Percentiles rank a stretch among this genome's conserved stretches.
These are phyloP conservation scores for Scedosporium boydii DNA, from an alignment of 2,329 filamentous ascomycete genomes.

Conservation along the genomic window DNA sequence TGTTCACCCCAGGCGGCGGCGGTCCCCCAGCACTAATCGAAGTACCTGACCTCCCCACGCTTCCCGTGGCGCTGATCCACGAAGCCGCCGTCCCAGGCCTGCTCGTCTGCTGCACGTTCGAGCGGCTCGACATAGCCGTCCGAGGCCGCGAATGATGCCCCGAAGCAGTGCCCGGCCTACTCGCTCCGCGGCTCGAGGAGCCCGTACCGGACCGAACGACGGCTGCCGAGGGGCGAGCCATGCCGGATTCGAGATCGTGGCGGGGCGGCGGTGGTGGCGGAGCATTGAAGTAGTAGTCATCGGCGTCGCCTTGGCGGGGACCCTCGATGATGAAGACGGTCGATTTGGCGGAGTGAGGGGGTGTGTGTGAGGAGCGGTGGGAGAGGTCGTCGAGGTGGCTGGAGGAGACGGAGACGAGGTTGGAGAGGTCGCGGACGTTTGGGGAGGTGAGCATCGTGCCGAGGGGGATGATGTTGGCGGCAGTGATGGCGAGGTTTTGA, in stretches of 20 bases:
- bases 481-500: conserved; percentile 26
- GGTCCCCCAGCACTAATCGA: background rate
- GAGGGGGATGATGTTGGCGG: conserved; percentile 25
- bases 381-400: conserved; percentile 7
- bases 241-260: background rate
- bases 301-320: background rate
- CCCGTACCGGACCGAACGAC: background rate
- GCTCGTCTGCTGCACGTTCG: background rate
- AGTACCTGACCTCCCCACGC: background rate
- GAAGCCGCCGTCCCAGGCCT: background rate
- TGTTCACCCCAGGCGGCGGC: background rate
- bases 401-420: conserved; percentile 12
- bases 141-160: background rate
- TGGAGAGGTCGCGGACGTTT: conserved; percentile 10
- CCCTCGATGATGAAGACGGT: conserved; percentile 6
- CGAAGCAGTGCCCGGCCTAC: background rate
- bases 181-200: background rate
- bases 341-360: background rate
- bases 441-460: conserved; percentile 17
- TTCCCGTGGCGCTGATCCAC: background rate
- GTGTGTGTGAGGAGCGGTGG: background rate
- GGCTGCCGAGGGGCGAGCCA: background rate
- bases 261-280: background rate
- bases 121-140: background rate
- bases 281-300: background rate